Evolutionary conservation across 2,329 filamentous ascomycete genomes (phyloP).

Genomic region (Colletotrichum gigasporum): DNA sequence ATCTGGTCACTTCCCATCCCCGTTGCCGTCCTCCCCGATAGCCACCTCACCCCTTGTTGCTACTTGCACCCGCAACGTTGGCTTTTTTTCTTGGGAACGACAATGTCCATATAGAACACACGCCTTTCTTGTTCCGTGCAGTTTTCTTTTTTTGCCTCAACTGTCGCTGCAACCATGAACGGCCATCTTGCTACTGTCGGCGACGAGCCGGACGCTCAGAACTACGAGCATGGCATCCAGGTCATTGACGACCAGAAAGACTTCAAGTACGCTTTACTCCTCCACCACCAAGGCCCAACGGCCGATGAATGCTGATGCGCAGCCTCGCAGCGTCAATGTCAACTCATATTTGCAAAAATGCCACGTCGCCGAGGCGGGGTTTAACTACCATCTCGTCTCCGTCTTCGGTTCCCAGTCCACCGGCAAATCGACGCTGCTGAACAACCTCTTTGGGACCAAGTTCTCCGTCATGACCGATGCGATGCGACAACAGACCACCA

Average conservation of each 20-base stretch:
- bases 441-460: conserved; percentile 92
- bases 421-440: conserved; percentile 96
- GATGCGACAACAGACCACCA: conserved; percentile 94
- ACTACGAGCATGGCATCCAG: conserved; percentile 94
- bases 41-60: conserved; percentile 23
- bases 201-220: conserved; percentile 68
- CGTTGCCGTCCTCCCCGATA: conserved; percentile 16
- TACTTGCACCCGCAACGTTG: conserved; percentile 10
- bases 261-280: conserved; percentile 80
- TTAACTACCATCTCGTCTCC: conserved; percentile 99
- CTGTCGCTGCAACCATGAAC: conserved; percentile 66
- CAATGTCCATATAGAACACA: conserved; percentile 25
- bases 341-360: conserved; percentile 84
- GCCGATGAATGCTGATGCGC: not conserved
- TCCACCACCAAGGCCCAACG: conserved; percentile 1
- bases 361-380: conserved; percentile 85
- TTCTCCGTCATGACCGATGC: conserved; percentile 98
- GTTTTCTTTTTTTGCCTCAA: conserved; percentile 17
- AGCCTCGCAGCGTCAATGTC: conserved; percentile 71
- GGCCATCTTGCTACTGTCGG: conserved; percentile 82
- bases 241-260: conserved; percentile 96
- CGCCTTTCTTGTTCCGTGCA: not conserved
- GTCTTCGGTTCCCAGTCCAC: conserved; percentile 99
- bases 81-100: conserved; percentile 7
- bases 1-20: conserved; percentile 30